Conservation (phyloP, 2,329 filamentous ascomycete genomes). For the Alternaria ethzedia region DNA sequence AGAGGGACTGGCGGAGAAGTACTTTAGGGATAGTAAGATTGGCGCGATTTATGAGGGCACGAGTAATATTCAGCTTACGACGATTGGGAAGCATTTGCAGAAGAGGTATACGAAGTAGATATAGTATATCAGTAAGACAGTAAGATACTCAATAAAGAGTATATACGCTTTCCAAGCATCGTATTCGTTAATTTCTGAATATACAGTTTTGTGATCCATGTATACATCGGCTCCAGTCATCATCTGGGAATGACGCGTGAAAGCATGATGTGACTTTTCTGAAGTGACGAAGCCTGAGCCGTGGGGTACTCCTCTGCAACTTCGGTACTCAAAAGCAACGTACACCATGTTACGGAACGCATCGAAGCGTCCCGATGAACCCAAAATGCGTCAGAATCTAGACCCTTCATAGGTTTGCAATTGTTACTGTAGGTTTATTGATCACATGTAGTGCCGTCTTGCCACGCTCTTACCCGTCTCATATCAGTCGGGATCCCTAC, state of each 20-base stretch:
- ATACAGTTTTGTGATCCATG: no score
- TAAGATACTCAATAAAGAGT: no score
- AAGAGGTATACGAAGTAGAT: slow-evolving; percentile 68
- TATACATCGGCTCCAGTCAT: no score
- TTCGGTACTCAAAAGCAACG: neutral
- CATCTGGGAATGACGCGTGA: neutral
- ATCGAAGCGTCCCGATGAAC: neutral
- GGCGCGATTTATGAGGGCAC: slow-evolving; percentile 96
- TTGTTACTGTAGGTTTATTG: neutral
- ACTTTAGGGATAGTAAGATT: slow-evolving; percentile 97
- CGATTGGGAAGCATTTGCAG: slow-evolving; percentile 74
- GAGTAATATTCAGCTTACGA: slow-evolving; percentile 74
- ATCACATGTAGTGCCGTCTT: neutral
- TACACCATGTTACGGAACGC: neutral
- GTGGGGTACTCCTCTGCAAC: fast-evolving
- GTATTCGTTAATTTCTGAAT: no score
- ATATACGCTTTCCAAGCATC: no score
- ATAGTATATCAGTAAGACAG: no score
- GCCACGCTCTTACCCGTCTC: neutral
- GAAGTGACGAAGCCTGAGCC: neutral
- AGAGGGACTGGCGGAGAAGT: slow-evolving; percentile 97
- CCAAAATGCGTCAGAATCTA: neutral
- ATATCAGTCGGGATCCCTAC: neutral
- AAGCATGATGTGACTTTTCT: neutral
- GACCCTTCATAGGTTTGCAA: neutral